phyloP scores from a whole-genome alignment of 139 green algal genomes.

The Chlorella sp. region DNA sequence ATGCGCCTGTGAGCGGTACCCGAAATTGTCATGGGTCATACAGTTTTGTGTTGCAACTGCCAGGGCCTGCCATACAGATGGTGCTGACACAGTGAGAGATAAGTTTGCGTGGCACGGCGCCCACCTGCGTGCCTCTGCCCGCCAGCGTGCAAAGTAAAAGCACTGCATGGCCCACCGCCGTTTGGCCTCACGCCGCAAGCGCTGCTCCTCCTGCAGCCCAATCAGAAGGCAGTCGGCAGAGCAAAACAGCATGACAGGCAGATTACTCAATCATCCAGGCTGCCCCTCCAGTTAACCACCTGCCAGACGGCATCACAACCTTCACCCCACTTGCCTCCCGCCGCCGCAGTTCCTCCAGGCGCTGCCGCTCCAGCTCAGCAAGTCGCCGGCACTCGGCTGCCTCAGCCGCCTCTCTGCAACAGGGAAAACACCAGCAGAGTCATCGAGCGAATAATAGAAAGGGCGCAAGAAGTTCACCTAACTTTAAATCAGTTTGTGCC shows the following conservation, averaged over 20 bases:
- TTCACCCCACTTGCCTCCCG: neutral
- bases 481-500: too few relatives aligned
- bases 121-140: neutral
- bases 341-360: constrained; percentile 6
- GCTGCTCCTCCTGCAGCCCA: constrained; percentile 6
- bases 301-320: neutral
- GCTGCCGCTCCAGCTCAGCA: constrained; percentile 6
- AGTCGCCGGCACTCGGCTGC: constrained; percentile 2
- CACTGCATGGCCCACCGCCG: neutral
- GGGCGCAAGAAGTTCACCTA: too few relatives aligned
- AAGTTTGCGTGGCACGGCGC: neutral
- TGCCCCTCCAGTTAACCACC: too few relatives aligned
- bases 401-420: neutral
- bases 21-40: too few relatives aligned
- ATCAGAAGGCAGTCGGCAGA: too few relatives aligned
- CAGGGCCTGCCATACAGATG: too few relatives aligned
- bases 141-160: constrained; percentile 31
- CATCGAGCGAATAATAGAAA: neutral
- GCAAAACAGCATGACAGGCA: too few relatives aligned
- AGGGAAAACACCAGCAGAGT: neutral
- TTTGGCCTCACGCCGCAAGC: neutral
- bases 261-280: too few relatives aligned
- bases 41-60: neutral
- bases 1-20: neutral
- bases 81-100: too few relatives aligned